Conservation (phyloP, 495 filamentous ascomycete species). For the Penicillium bialowiezense region DNA sequence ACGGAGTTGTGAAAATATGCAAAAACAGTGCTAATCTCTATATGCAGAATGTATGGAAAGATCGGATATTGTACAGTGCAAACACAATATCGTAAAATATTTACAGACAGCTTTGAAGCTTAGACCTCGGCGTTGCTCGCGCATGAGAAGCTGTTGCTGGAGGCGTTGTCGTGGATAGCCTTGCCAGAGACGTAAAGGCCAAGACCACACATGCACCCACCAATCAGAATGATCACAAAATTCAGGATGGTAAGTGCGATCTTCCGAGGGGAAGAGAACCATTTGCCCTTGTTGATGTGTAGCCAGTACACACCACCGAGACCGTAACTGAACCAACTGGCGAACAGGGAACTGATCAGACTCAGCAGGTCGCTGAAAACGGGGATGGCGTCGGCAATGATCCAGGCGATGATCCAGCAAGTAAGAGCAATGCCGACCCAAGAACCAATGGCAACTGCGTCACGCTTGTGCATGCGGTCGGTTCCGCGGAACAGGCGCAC, state of each 20-base stretch:
- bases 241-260: slow-evolving; percentile 37
- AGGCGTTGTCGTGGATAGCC: slow-evolving; percentile 30
- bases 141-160: slow-evolving; percentile 33
- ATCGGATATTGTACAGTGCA: slow-evolving; percentile 3
- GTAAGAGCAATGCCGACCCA: slow-evolving; percentile 57
- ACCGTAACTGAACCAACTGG: slow-evolving; percentile 42
- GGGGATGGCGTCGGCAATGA: slow-evolving; percentile 71
- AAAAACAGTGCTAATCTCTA: neutral
- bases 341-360: slow-evolving; percentile 38
- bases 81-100: neutral
- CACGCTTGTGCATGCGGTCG: slow-evolving; percentile 56
- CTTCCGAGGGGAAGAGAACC: slow-evolving; percentile 33
- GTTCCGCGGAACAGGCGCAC: slow-evolving; percentile 56
- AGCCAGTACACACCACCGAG: slow-evolving; percentile 46
- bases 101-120: neutral
- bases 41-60: slow-evolving; percentile 7
- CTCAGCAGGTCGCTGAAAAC: slow-evolving; percentile 65
- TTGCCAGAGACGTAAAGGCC: slow-evolving; percentile 39
- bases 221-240: slow-evolving; percentile 29
- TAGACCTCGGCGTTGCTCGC: slow-evolving; percentile 25
- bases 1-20: no score
- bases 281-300: slow-evolving; percentile 37
- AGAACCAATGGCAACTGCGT: slow-evolving; percentile 36
- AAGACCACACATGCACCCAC: slow-evolving; percentile 34
- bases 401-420: slow-evolving; percentile 64